A percentile compares a stretch with the other conserved stretches of the same genome.
Conservation (phyloP, 2,329 filamentous ascomycete genomes). For the Keithomyces neogunnii region DNA sequence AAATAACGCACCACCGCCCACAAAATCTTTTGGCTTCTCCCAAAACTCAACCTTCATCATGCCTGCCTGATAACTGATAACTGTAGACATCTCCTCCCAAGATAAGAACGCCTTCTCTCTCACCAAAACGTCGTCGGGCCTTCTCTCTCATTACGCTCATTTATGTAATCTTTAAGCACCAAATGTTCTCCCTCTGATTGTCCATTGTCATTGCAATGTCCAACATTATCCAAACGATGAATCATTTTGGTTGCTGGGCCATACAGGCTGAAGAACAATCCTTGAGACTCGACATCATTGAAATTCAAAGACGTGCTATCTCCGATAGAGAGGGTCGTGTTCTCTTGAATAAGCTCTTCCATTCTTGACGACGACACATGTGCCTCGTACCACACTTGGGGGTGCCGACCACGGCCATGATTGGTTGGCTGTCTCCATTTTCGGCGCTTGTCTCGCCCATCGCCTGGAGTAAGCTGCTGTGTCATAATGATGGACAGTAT, state of each 20-base stretch:
- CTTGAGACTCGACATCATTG: slow-evolving; percentile 13
- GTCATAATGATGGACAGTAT: slow-evolving; percentile 17
- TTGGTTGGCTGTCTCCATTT: slow-evolving; percentile 3
- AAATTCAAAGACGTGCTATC: slow-evolving; percentile 16
- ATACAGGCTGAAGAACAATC: slow-evolving; percentile 18
- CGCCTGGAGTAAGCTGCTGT: slow-evolving; percentile 8
- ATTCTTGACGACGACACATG: slow-evolving; percentile 15
- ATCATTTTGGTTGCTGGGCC: slow-evolving; percentile 21
- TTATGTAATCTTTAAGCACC: not conserved
- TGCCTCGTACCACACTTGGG: slow-evolving; percentile 19
- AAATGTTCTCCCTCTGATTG: slow-evolving; percentile 1
- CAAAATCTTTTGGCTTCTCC: no score
- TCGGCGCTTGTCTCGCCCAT: not conserved
- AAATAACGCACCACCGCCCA: no score
- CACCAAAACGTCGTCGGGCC: slow-evolving; percentile 5
- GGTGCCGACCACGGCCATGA: not conserved
- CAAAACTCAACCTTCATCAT: not conserved
- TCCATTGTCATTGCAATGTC: slow-evolving; percentile 18
- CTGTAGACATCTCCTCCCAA: not conserved
- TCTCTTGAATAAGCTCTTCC: slow-evolving; percentile 15
- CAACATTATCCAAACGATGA: slow-evolving; percentile 22
- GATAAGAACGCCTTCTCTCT: not conserved
- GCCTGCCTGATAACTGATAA: not conserved
- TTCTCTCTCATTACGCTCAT: not conserved
- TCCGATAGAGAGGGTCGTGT: slow-evolving; percentile 18